These are phyloP conservation scores for Entomortierella chlamydospora DNA, from an alignment of 192 early-diverging fungal species.

Conservation along the genomic window DNA sequence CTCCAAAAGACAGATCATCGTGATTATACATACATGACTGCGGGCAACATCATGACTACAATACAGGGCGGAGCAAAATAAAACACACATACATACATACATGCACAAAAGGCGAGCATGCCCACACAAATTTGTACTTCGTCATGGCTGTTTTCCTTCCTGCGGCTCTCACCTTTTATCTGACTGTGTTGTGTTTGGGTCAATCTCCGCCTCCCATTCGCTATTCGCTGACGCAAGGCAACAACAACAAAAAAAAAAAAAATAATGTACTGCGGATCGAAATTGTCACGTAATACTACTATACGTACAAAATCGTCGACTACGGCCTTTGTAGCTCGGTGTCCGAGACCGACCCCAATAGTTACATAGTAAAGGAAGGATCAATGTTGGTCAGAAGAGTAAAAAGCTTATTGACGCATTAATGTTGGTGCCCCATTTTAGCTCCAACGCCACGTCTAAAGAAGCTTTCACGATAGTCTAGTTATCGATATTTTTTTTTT, in stretches of 20 bases:
- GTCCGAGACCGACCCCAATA: too few species aligned
- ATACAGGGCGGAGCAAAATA: background rate
- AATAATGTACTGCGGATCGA: constrained; percentile 6
- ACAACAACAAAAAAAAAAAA: background rate
- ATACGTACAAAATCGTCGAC: background rate
- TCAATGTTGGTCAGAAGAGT: too few species aligned
- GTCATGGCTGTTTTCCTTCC: background rate
- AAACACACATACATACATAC: too few species aligned
- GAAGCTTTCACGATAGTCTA: too few species aligned
- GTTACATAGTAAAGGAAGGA: background rate
- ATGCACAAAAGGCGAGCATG: background rate
- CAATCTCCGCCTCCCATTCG: constrained; percentile 12
- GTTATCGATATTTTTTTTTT: too few species aligned
- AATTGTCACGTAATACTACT: constrained; percentile 22
- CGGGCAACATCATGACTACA: background rate
- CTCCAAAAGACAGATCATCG: background rate
- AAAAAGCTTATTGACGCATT: too few species aligned
- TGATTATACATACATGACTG: background rate
- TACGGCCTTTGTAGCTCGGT: background rate
- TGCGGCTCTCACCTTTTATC: constrained; percentile 10
- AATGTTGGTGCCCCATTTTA: too few species aligned
- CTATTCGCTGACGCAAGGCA: constrained; percentile 12
- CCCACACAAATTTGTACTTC: background rate
- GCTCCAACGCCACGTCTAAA: too few species aligned
- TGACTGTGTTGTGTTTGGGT: constrained; percentile 1